Conservation (phyloP, 768 basidiomycete species). For the Leccinellum rugosiceps region DNA sequence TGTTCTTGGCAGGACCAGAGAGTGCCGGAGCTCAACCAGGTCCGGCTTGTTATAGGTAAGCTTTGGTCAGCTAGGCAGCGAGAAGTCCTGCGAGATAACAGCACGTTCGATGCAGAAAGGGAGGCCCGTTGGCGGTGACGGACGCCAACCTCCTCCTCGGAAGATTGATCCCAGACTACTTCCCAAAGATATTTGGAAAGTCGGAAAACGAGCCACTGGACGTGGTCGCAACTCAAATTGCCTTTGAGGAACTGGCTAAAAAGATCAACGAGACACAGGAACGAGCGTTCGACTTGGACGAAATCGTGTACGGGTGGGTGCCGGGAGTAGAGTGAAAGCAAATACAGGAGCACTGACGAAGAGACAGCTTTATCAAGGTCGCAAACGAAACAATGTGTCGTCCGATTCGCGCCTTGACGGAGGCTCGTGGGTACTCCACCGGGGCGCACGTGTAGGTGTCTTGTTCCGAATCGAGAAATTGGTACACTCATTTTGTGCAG, state of each 20-base stretch:
- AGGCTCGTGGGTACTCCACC: slow-evolving; percentile 83
- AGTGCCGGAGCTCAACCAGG: slow-evolving; percentile 94
- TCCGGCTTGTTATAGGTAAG: slow-evolving; percentile 84
- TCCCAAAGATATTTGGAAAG: slow-evolving; percentile 94
- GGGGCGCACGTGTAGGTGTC: slow-evolving; percentile 61
- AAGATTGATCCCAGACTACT: slow-evolving; percentile 83
- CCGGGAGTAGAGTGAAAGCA: background rate
- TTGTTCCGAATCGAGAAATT: background rate
- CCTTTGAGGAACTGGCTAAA: slow-evolving; percentile 65
- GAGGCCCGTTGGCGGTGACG: slow-evolving; percentile 87
- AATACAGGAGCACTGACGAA: background rate
- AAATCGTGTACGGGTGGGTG: slow-evolving; percentile 82
- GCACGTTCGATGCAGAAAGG: slow-evolving; percentile 53
- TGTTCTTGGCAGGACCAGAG: slow-evolving; percentile 89
- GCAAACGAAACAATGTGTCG: slow-evolving; percentile 97
- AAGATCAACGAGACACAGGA: slow-evolving; percentile 69
- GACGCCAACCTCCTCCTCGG: slow-evolving; percentile 92
- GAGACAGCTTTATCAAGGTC: slow-evolving; percentile 84
- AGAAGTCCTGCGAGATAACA: background rate
- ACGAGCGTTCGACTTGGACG: slow-evolving; percentile 64
- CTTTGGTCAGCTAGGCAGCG: background rate
- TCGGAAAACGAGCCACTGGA: slow-evolving; percentile 85
- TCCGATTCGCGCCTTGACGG: slow-evolving; percentile 88
- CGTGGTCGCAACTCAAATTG: slow-evolving; percentile 58
- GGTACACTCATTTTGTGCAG: slow-evolving; percentile 34